phyloP scores from a whole-genome alignment of 306 rosid genomes.

The Casuarina equisetifolia region DNA sequence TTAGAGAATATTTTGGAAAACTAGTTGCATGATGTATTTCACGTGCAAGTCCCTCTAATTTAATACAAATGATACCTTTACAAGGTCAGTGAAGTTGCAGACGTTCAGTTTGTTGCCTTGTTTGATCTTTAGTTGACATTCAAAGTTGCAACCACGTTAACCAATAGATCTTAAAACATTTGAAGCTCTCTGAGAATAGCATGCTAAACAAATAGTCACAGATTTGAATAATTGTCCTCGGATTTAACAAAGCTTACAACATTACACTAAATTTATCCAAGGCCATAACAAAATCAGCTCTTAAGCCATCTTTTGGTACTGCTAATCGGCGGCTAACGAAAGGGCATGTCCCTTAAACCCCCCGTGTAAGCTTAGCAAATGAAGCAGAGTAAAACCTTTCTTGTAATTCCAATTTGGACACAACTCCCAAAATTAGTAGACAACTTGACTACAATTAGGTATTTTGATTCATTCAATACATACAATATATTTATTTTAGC shows the following conservation, averaged over 20 bases:
- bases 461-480: constrained; percentile 63
- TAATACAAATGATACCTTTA: neutral
- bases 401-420: constrained; percentile 47
- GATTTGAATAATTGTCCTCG: neutral
- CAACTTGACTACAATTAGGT: constrained; percentile 67
- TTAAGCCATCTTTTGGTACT: no score
- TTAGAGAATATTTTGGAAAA: constrained; percentile 44
- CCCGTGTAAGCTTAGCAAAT: constrained; percentile 43
- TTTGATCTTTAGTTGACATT: neutral
- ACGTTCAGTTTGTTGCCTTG: constrained; percentile 2
- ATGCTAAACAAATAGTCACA: neutral
- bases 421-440: constrained; percentile 59
- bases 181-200: neutral
- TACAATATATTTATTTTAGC: constrained; percentile 47
- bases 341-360: neutral
- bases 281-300: no score
- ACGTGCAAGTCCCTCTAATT: constrained; percentile 19
- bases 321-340: no score
- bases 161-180: neutral
- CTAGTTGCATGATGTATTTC: constrained; percentile 32
- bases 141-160: neutral
- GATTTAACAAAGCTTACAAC: neutral
- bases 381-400: constrained; percentile 33
- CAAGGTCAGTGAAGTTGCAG: constrained; percentile 9
- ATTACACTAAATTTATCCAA: no score